phyloP scores from a whole-genome alignment of 2,329 filamentous ascomycete species.

The Aspergillus melleus region DNA sequence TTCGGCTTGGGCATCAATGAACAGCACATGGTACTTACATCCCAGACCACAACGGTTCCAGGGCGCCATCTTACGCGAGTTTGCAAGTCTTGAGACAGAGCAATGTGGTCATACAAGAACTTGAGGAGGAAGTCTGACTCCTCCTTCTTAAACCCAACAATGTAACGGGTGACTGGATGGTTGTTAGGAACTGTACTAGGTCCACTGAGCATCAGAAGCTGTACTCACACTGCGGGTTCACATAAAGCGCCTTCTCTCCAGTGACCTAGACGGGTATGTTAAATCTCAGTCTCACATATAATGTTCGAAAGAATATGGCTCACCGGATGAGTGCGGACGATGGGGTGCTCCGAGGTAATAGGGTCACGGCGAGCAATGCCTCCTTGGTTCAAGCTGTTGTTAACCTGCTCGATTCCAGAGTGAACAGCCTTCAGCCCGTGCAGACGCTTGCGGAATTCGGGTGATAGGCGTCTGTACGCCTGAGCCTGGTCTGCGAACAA shows the following conservation, averaged over 20 bases:
- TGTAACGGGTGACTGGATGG: conserved; percentile 68
- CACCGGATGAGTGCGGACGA: conserved; percentile 76
- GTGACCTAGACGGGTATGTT: conserved; percentile 48
- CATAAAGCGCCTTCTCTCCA: conserved; percentile 78
- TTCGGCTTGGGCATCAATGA: not conserved
- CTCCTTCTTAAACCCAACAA: conserved; percentile 82
- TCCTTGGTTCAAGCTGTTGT: conserved; percentile 64
- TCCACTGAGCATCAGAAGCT: not conserved
- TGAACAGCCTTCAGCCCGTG: conserved; percentile 80
- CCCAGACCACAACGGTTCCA: conserved; percentile 83
- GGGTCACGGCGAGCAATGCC: conserved; percentile 75
- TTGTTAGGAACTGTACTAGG: conserved; percentile 1
- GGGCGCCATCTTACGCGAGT: conserved; percentile 73
- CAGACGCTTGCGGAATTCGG: conserved; percentile 74
- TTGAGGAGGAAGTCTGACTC: conserved; percentile 77
- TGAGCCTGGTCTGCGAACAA: conserved; percentile 77
- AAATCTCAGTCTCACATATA: not conserved
- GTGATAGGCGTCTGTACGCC: conserved; percentile 78
- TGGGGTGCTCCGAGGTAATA: conserved; percentile 70
- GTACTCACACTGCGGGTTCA: conserved; percentile 76
- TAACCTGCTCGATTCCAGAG: conserved; percentile 78
- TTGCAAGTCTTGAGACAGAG: conserved; percentile 71
- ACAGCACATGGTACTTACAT: conserved; percentile 47
- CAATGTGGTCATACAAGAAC: conserved; percentile 75
- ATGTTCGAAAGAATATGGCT: not conserved